These are phyloP conservation scores for Saxophila tyrrhenica DNA, from an alignment of 495 filamentous ascomycete genomes.

Conservation along the genomic window DNA sequence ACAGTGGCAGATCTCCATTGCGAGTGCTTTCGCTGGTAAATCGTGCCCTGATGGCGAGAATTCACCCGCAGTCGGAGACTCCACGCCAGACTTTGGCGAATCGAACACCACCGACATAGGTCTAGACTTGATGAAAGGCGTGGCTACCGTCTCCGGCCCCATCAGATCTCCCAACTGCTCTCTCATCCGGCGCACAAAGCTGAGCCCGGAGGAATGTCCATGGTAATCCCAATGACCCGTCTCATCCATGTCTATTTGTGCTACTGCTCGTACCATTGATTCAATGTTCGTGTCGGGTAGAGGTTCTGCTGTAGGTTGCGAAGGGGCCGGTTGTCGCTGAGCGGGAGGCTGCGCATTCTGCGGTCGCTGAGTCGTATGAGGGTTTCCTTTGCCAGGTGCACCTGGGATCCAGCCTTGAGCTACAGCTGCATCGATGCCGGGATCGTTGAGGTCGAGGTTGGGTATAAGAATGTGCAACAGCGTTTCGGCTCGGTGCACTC, in stretches of 20 bases:
- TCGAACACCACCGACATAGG: constrained; percentile 48
- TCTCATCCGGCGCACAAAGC: constrained; percentile 73
- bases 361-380: not conserved
- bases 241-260: constrained; percentile 83
- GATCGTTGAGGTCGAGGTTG: constrained; percentile 73
- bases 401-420: constrained; percentile 27
- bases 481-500: constrained; percentile 72
- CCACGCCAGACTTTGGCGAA: constrained; percentile 56
- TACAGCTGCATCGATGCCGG: constrained; percentile 60
- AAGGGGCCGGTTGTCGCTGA: not conserved
- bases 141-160: constrained; percentile 32
- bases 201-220: constrained; percentile 81
- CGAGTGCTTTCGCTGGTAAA: constrained; percentile 58
- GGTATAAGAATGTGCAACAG: constrained; percentile 72
- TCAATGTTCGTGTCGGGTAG: constrained; percentile 62
- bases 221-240: constrained; percentile 89
- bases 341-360: not conserved
- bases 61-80: constrained; percentile 43
- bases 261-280: constrained; percentile 89
- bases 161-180: constrained; percentile 69
- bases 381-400: constrained; percentile 18
- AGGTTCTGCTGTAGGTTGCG: constrained; percentile 29
- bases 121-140: constrained; percentile 29
- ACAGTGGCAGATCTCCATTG: constrained; percentile 58
- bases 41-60: constrained; percentile 11